Percentiles rank a stretch among this genome's conserved stretches.
These are phyloP conservation scores for Neurospora intermedia DNA, from an alignment of 495 filamentous ascomycete genomes.

Conservation along the genomic window DNA sequence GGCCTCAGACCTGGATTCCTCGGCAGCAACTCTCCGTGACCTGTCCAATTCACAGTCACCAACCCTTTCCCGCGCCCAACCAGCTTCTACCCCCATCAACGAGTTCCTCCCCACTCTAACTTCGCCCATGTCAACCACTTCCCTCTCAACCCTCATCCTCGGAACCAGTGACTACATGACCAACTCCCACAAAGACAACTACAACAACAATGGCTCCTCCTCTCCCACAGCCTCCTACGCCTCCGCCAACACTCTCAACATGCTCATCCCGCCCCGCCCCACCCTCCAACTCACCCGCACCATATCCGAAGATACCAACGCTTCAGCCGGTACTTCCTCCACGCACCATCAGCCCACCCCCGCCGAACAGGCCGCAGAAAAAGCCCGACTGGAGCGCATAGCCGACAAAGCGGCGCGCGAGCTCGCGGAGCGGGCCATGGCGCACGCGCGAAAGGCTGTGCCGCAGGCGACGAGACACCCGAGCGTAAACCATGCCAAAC, in stretches of 20 bases:
- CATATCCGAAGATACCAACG: background rate
- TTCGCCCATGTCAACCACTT: background rate
- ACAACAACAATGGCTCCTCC: background rate
- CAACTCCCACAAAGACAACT: background rate
- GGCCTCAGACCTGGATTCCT: slow-evolving; percentile 5
- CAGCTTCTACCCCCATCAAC: slow-evolving; percentile 1
- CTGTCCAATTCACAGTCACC: slow-evolving; percentile 15
- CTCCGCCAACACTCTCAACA: background rate
- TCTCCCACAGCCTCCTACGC: slow-evolving; percentile 4
- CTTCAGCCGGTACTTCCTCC: background rate
- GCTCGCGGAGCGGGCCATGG: slow-evolving; percentile 35
- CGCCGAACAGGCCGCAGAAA: slow-evolving; percentile 36
- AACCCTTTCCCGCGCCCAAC: slow-evolving; percentile 3
- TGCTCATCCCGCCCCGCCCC: background rate
- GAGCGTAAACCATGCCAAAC: slow-evolving; percentile 34
- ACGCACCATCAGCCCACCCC: slow-evolving; percentile 15
- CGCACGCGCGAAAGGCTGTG: slow-evolving; percentile 32
- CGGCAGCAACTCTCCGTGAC: slow-evolving; percentile 15
- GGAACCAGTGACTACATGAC: background rate
- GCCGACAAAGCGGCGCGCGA: slow-evolving; percentile 34
- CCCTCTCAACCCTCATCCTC: slow-evolving; percentile 6
- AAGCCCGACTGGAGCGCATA: slow-evolving; percentile 41
- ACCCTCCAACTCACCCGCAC: background rate
- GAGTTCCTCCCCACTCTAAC: background rate
- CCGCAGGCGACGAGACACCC: slow-evolving; percentile 38